Evolutionary conservation across 2,329 filamentous ascomycete species (phyloP), one percentile per base, ranked within the genome.

Genomic region (Fusarium falciforme): DNA sequence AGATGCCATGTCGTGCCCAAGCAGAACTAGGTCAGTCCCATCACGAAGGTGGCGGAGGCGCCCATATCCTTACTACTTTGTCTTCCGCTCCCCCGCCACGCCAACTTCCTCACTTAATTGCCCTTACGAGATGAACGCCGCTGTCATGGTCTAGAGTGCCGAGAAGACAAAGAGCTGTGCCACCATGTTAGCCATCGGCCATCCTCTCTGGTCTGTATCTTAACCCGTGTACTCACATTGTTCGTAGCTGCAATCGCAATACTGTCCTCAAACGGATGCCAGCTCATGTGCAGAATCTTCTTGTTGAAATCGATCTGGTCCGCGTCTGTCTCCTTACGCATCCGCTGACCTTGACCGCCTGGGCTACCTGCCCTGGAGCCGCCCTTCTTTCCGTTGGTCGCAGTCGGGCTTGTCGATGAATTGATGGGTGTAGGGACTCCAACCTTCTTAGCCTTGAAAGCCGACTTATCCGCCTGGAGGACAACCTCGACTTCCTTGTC

Each of bases 241-340:
- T 99, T 99, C 75, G 96, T 99, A 70, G 96, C 96, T 78, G 96
- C 96, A 87, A 99, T 99, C 67, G 96, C 96, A 85, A 99, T 99
- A 86, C 96, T 98, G 86, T 99, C 96, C 85, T 99, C 96, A 80
- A 97, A 98, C 58, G 96, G 96, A 91, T 99, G 96, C 96, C 96
- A 99, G 86, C 96, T 98, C 96, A 99, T 99, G 84, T 99, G 96
- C 82, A 99, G 84, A 79, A 99, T 99, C 90, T 99, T 99, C 90
- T 98, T 99, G 89, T 98, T 98, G 85, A 98, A 99, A 85, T 99
- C 96, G 84, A 98, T 98, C 86, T 98, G 96, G 84, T 99, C 96
- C 67, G 96, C 96, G 84, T 99, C 96, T 62, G 96, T 99, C 87
- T 99, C 96, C 87, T 98, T 98, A 80, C 95, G 93, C 96, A 99